Evolutionary conservation across 495 filamentous ascomycete genomes (phyloP), one percentile per base, ranked within the genome.

Genomic region (Sporormia fimetaria): DNA sequence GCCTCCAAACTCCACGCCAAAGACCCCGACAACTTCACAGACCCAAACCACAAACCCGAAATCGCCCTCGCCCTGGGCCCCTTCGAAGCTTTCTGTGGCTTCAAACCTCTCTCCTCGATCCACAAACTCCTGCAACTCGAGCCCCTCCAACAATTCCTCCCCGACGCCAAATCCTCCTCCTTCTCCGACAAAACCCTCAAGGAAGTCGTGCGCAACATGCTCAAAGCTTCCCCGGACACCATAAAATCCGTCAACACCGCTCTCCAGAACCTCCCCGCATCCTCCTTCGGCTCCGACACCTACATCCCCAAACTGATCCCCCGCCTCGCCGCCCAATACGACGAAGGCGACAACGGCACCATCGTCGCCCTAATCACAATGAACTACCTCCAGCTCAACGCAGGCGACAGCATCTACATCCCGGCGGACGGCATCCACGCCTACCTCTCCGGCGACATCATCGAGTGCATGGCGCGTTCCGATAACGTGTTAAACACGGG

Each of bases 381-480:
- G 78, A 90, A 88, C 58, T 87, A 73, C 45, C 55, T 90, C 23
- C 67, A 68, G 4, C 67, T 87, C 8, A 51, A 67, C 3, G 66
- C 75, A 2, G 80, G 81, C 10, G 73, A 86, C 27, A 69, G 76
- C 2, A 68, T 88, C 30, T 83, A 71, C 54, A 78, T 88, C 18
- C 83, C 82, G 1, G 79, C 78, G 10, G 80, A 87, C 47, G 80
- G 78, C 12, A 81, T 86, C 37, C 80, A 87, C 51, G 81, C 81
- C 1, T 87, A 86, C 55, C 58, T 87, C 2, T 70, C 71, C 30
- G 84, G 84, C 0, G 78, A 86, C 57, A 83, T 87, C 33, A 74
- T 90, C 40, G 81, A 87, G 57, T 86, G 83, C 63, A 87, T 90
- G 82, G 82, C 81, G 2, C 74, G 83, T 15, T 79, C 71, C 22